Conservation (phyloP, 176 grass and related monocot genomes). For the Musa schizocarpa region DNA sequence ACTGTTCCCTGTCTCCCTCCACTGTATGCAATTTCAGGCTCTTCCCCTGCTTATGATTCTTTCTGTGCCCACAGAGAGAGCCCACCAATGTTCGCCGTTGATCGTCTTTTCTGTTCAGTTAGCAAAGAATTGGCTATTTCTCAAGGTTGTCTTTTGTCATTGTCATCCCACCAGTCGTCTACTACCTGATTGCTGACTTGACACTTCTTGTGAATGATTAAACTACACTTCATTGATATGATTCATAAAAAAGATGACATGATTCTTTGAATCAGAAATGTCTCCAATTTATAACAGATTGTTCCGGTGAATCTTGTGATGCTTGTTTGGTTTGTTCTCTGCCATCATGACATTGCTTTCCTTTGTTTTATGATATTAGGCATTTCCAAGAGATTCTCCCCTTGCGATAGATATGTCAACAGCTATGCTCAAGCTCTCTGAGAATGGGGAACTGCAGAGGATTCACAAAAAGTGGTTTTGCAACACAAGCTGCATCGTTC, state of each 20-base stretch:
- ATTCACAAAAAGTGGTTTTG: constrained; percentile 19
- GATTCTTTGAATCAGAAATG: too few relatives aligned
- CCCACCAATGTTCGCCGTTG: too few relatives aligned
- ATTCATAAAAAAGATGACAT: too few relatives aligned
- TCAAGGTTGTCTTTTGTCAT: not conserved
- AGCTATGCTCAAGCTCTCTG: constrained; percentile 14
- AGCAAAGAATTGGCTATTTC: not conserved
- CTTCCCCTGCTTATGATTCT: too few relatives aligned
- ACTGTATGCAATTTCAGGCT: too few relatives aligned
- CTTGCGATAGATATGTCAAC: constrained; percentile 14
- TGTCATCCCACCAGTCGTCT: too few relatives aligned
- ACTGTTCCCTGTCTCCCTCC: too few relatives aligned
- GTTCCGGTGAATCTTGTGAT: not conserved
- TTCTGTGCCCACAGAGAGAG: too few relatives aligned
- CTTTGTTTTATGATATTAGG: not conserved
- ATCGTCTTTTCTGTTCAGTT: not conserved
- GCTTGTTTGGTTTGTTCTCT: not conserved
- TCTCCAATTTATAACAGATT: not conserved
- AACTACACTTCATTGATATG: not conserved
- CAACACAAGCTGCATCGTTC: constrained; percentile 6
- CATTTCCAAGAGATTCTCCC: constrained; percentile 15
- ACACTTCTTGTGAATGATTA: not conserved
- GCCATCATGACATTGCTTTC: not conserved
- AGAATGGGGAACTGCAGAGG: constrained; percentile 7
- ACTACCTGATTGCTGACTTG: not conserved